Conservation (phyloP, 305 asterid genomes). For the Fraxinus dipetala region DNA sequence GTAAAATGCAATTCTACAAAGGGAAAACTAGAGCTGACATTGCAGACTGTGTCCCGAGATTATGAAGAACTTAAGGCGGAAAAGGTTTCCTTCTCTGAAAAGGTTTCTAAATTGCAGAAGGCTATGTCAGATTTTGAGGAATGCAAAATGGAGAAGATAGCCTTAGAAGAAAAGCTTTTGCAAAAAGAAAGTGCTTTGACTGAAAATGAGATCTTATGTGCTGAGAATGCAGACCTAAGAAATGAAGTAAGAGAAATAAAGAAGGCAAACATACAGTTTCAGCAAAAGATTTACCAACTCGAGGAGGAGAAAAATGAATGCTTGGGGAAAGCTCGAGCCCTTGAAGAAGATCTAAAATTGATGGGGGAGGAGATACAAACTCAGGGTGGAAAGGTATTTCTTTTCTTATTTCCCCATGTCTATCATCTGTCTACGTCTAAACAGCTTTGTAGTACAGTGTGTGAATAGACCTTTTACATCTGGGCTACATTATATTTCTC, state of each 20-base stretch:
- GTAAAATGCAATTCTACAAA: conserved; percentile 43
- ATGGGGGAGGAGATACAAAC: conserved; percentile 38
- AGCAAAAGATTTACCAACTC: conserved; percentile 49
- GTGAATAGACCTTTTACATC: not conserved
- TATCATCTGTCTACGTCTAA: not conserved
- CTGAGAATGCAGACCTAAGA: conserved; percentile 42
- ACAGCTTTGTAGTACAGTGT: not conserved
- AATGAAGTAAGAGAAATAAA: conserved; percentile 43
- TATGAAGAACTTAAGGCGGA: conserved; percentile 53
- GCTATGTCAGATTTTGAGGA: conserved; percentile 51
- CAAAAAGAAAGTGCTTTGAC: conserved; percentile 49
- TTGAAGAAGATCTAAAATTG: conserved; percentile 49
- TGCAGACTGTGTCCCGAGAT: conserved; percentile 38
- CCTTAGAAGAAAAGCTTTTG: conserved; percentile 53
- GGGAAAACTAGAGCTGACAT: conserved; percentile 46
- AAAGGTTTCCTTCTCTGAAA: conserved; percentile 40
- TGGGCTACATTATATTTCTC: not conserved
- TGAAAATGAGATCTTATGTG: conserved; percentile 37
- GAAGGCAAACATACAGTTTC: conserved; percentile 47
- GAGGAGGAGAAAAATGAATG: conserved; percentile 61
- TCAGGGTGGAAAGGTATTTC: conserved; percentile 42
- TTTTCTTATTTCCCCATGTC: conserved; percentile 5
- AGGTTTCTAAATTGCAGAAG: conserved; percentile 39
- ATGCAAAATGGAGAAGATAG: conserved; percentile 44
- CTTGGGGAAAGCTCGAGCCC: conserved; percentile 49